phyloP scores from a whole-genome alignment of 148 eudicot genomes.

The Hydrangea macrophylla region DNA sequence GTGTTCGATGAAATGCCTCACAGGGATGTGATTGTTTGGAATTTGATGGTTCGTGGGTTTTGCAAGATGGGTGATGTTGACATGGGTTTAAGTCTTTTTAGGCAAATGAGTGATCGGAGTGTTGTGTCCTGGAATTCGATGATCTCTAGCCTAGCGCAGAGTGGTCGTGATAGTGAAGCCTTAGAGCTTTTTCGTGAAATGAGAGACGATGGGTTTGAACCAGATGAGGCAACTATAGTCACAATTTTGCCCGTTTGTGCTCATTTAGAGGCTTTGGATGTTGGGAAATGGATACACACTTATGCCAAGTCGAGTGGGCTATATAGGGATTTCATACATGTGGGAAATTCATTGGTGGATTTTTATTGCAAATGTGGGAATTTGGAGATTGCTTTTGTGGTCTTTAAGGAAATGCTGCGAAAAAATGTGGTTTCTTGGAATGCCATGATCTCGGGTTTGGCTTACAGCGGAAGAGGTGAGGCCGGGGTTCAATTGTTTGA shows the following conservation, averaged over 20 bases:
- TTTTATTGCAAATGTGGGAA: constrained; percentile 65
- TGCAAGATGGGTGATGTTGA: constrained; percentile 52
- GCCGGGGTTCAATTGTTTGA: constrained; percentile 52
- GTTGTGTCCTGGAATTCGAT: constrained; percentile 70
- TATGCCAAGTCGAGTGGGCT: constrained; percentile 50
- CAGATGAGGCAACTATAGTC: constrained; percentile 69
- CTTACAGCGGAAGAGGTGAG: constrained; percentile 53
- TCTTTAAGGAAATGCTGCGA: constrained; percentile 50
- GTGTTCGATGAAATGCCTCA: constrained; percentile 75
- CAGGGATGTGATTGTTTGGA: constrained; percentile 62
- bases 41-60: constrained; percentile 67
- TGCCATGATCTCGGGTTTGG: constrained; percentile 58
- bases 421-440: constrained; percentile 63
- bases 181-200: constrained; percentile 53
- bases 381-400: constrained; percentile 38
- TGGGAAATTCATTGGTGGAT: constrained; percentile 58
- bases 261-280: constrained; percentile 39
- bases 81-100: constrained; percentile 46
- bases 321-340: constrained; percentile 35
- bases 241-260: constrained; percentile 53
- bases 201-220: constrained; percentile 38
- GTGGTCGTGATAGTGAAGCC: constrained; percentile 56
- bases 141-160: constrained; percentile 48
- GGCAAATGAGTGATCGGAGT: constrained; percentile 56
- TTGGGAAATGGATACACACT: constrained; percentile 45